Base-by-base conservation (phyloP, 768 basidiomycete species). In the Boletus vinaceobasis region DNA sequence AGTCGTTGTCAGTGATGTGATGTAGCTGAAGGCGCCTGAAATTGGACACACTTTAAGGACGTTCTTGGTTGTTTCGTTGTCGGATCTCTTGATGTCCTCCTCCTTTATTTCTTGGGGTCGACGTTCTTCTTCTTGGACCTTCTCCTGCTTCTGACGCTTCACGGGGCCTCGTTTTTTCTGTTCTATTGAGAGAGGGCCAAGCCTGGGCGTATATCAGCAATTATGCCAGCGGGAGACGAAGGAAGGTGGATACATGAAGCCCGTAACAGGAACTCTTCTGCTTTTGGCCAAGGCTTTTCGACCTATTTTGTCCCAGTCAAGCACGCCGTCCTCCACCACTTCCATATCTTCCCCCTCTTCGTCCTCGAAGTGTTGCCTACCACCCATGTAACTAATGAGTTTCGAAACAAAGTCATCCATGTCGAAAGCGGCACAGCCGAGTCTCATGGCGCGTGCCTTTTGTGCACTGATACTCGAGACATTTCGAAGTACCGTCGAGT, bases 401-500 rank as follows among this genome's bases (percentile, higher is more conserved):
- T 87, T 87, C 7, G 82, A 71, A 50, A 99, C 76, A 62, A 95
- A 98, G 52, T 98, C 94, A 60, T 96, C 93, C 38, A 90, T 75
- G 65, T 99, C 96, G 65, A 98, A 99, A 14, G 87, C 85, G 51
- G 90, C 89, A 0, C 83, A 83, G 50, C 90, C 92, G 0, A 91
- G 84, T 69, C 91, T 93, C 84, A 96, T 87, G 31, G 86, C 85
- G 31, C 91, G 88, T n/a, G 94, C 94, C 67, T 95, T 88, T 61
- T 87, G 85, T 2, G 90, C 87, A 42, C 88, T 84, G 62, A 92
- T 82, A 56, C 83, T 87, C 4, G 91, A 87, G 11, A 88, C 84
- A 66, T 84, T 82, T 2, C 89, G 71, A 27, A 98, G 81, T 23
- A 95, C 79, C 39, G 81, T 78, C 0, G 96, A 93, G 70, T 98